phyloP scores from a whole-genome alignment of 306 rosid genomes.

The Quercus cerris region DNA sequence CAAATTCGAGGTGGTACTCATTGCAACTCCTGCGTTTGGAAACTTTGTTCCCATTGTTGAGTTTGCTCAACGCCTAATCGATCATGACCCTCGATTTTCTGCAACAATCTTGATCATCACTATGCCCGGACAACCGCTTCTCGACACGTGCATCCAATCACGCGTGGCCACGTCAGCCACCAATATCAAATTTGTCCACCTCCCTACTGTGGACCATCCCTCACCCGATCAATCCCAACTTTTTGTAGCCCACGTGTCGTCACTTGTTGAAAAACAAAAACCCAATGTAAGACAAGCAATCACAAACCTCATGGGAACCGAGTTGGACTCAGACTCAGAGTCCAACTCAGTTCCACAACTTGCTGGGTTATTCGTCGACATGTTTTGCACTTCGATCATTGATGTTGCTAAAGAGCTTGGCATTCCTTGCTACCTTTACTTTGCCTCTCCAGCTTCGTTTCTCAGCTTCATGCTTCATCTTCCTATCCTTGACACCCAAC shows the following conservation, averaged over 20 bases:
- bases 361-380: constrained; percentile 46
- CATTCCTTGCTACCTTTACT: constrained; percentile 56
- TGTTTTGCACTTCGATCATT: constrained; percentile 46
- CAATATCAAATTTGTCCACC: constrained; percentile 31
- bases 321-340: constrained; percentile 9
- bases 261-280: constrained; percentile 37
- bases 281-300: constrained; percentile 27
- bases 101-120: constrained; percentile 48
- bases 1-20: constrained; percentile 41
- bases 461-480: constrained; percentile 43
- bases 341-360: constrained; percentile 2
- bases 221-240: constrained; percentile 38
- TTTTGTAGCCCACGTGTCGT: constrained; percentile 8
- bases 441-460: constrained; percentile 51
- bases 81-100: constrained; percentile 39
- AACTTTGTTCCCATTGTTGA: constrained; percentile 51
- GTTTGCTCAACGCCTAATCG: constrained; percentile 49
- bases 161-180: constrained; percentile 18
- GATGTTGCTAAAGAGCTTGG: constrained; percentile 55
- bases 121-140: constrained; percentile 34
- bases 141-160: constrained; percentile 37
- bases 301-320: constrained; percentile 10
- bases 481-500: constrained; percentile 12
- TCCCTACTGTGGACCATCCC: constrained; percentile 35
- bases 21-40: constrained; percentile 52